phyloP scores from a whole-genome alignment of 2,329 filamentous ascomycete species.

The Talaromyces sp. region DNA sequence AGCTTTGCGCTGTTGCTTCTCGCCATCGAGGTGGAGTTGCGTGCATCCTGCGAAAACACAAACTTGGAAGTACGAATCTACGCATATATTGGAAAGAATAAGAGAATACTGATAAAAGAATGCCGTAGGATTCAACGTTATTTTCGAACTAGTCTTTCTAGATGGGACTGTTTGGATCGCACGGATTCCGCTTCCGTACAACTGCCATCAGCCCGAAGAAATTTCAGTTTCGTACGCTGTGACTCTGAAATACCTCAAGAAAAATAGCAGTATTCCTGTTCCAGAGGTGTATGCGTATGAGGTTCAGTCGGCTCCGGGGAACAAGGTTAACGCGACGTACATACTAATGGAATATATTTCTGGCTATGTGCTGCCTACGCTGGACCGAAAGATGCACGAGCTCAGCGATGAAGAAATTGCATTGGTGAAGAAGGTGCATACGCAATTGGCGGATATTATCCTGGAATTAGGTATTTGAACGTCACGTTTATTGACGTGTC shows the following conservation, averaged over 20 bases:
- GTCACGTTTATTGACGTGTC: background rate
- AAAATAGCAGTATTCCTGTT: background rate
- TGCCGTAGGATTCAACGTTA: background rate
- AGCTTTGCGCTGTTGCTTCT: constrained; percentile 2
- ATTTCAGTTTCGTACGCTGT: background rate
- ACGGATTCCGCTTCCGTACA: background rate
- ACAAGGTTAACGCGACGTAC: background rate
- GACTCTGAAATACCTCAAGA: constrained; percentile 1
- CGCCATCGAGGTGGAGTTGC: background rate
- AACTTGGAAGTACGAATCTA: background rate
- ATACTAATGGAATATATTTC: background rate
- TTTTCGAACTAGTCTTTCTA: background rate
- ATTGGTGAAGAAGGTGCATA: background rate
- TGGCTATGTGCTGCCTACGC: background rate
- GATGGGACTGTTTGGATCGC: background rate
- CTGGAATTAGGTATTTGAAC: constrained; percentile 1
- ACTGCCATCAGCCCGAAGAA: constrained; percentile 1
- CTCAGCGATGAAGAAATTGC: background rate
- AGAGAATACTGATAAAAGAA: too few species aligned
- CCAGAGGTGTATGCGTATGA: background rate
- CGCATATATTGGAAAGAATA: background rate
- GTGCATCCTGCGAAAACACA: background rate
- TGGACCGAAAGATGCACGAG: background rate
- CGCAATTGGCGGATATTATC: constrained; percentile 1
- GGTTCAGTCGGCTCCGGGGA: background rate